Evolutionary conservation across 495 filamentous ascomycete genomes (phyloP), one percentile per base, ranked within the genome.

Genomic region (Aspergillus ostianus): DNA sequence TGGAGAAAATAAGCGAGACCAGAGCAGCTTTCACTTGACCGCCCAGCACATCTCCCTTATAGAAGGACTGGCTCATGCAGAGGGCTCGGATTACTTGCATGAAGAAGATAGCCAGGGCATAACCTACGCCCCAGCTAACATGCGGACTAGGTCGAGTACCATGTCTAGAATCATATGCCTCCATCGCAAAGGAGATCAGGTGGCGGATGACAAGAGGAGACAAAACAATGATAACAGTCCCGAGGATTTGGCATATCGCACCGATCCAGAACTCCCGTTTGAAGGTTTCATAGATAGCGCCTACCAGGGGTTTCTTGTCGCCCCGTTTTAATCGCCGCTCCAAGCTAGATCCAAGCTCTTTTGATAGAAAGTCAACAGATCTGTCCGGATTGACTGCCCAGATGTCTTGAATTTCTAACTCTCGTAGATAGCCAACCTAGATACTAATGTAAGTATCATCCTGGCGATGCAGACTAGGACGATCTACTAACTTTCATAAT

Each of bases 251-350:
- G 67, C 89, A 95, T 36, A 86, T 56, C 4, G 89, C 93, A 29
- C 92, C 92, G 15, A 95, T 63, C 77, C 90, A 85, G 67, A 98
- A 96, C 67, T 97, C 93, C 58, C 78, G 75, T 63, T 87, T 85
- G 79, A 94, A 95, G 2, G 90, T 91, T 61, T 97, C 93, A 72
- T 94, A 90, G 51, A 98, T 66, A 6, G 93, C 90, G 77, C 85
- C 89, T 12, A 90, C 64, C 12, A 98, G 76, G 0, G 93, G 89
- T 58, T 88, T 82, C 64, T 90, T 89, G 44, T 85, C 84, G 23
- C 90, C 90, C 23, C 83, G 77, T 41, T 78, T 79, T 6, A 84
- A 78, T 6, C 92, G 83, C 54, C 77, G 81, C 58, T 88, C 73
- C 65, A 97, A 90, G 0, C 89, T 84, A 36, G 75, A 80, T 21